Evolutionary conservation across 805 yeast species (phyloP).

Genomic region (Candida saitoana): DNA sequence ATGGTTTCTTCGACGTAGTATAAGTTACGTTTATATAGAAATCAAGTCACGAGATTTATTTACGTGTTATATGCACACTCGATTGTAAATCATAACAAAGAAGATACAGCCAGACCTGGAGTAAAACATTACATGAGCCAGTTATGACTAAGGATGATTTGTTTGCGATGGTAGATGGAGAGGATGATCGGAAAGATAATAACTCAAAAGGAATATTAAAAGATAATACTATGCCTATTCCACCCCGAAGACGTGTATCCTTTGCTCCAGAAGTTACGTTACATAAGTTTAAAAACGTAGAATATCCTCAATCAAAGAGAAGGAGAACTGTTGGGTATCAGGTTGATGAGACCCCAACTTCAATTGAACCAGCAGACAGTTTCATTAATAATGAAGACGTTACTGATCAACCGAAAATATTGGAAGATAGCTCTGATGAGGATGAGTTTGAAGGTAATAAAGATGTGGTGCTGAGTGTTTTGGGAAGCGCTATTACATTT

Average conservation of each 20-base stretch:
- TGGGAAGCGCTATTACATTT: not conserved
- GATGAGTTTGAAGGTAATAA: conserved; percentile 13
- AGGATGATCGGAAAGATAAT: conserved; percentile 1
- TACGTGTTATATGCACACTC: not conserved
- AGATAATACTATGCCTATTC: conserved; percentile 21
- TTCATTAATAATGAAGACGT: conserved; percentile 5
- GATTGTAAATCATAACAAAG: not conserved
- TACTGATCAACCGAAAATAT: conserved; percentile 12
- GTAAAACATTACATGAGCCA: not conserved
- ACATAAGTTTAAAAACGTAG: conserved; percentile 48
- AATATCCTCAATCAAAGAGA: conserved; percentile 13
- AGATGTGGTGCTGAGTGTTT: conserved; percentile 4
- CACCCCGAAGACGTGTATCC: conserved; percentile 54
- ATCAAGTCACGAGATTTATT: conserved; percentile 1
- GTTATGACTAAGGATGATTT: not conserved
- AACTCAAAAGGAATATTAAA: conserved; percentile 19
- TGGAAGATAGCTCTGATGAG: conserved; percentile 27
- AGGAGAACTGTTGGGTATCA: conserved; percentile 21
- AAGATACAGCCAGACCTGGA: not conserved
- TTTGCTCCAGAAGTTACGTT: conserved; percentile 74
- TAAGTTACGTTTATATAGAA: not conserved
- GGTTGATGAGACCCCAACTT: conserved; percentile 1
- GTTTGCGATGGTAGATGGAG: conserved; percentile 3
- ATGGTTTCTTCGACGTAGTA: no score
- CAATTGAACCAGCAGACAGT: not conserved